These are phyloP conservation scores for Pseudovirgaria hyperparasitica DNA, from an alignment of 2,329 filamentous ascomycete genomes.

Conservation along the genomic window DNA sequence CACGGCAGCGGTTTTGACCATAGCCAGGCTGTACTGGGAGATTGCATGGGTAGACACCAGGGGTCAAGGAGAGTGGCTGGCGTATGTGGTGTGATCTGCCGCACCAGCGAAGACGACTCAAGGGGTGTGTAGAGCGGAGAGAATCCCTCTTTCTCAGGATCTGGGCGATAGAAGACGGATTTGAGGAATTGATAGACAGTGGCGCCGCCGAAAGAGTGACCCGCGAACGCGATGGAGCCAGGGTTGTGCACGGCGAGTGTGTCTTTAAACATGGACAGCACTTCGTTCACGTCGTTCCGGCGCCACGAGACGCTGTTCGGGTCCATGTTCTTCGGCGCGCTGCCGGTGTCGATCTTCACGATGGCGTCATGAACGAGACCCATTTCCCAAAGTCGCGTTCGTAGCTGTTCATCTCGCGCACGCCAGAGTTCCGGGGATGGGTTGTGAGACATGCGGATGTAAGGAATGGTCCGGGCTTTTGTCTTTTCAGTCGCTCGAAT, in stretches of 20 bases:
- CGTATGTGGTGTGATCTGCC: slow-evolving; percentile 55
- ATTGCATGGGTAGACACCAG: slow-evolving; percentile 64
- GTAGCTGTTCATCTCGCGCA: slow-evolving; percentile 56
- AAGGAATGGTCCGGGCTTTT: slow-evolving; percentile 28
- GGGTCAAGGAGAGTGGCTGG: slow-evolving; percentile 63
- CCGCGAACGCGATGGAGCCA: slow-evolving; percentile 60
- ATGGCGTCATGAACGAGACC: slow-evolving; percentile 58
- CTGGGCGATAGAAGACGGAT: slow-evolving; percentile 55
- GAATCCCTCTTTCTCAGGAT: slow-evolving; percentile 30
- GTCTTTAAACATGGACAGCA: slow-evolving; percentile 47
- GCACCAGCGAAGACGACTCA: slow-evolving; percentile 40
- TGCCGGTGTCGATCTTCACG: slow-evolving; percentile 49
- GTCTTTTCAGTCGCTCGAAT: slow-evolving; percentile 45
- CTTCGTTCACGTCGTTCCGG: slow-evolving; percentile 23
- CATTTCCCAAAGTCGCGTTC: slow-evolving; percentile 68
- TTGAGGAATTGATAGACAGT: slow-evolving; percentile 68
- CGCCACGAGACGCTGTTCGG: slow-evolving; percentile 23
- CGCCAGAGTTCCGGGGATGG: slow-evolving; percentile 53
- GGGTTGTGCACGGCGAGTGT: slow-evolving; percentile 56
- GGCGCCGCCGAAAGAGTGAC: slow-evolving; percentile 71
- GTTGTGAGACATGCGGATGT: slow-evolving; percentile 43
- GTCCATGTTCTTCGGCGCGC: slow-evolving; percentile 32
- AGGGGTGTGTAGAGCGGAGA: slow-evolving; percentile 50
- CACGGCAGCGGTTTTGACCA: slow-evolving; percentile 61
- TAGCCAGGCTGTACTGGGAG: slow-evolving; percentile 48